phyloP scores from a whole-genome alignment of 208 protist species.

The Porcisia deanei region DNA sequence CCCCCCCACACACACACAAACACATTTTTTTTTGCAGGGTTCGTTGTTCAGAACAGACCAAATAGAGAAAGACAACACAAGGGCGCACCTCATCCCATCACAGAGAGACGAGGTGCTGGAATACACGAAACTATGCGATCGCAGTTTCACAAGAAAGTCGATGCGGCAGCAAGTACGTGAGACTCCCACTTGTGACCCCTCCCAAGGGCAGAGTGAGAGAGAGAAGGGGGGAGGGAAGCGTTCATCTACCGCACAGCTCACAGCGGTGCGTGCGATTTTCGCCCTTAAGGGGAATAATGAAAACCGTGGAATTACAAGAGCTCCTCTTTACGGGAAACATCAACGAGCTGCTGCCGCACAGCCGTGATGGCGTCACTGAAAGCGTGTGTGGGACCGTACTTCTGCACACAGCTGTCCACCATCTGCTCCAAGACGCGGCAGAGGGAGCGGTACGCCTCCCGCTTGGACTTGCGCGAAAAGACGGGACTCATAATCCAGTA shows the following conservation, averaged over 20 bases:
- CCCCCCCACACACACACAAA: no score
- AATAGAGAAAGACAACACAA: no score
- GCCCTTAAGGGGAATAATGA: no score
- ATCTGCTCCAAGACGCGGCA: conserved; percentile 75
- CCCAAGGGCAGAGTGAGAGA: no score
- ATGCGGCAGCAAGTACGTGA: not conserved
- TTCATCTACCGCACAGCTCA: conserved; percentile 8
- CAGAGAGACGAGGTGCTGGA: not conserved
- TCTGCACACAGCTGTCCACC: conserved; percentile 78
- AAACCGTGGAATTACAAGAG: conserved; percentile 34
- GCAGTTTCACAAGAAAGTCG: not conserved
- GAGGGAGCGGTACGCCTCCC: conserved; percentile 68
- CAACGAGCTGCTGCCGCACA: conserved; percentile 70
- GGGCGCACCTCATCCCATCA: not conserved
- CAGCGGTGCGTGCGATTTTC: no score
- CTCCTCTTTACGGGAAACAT: conserved; percentile 50
- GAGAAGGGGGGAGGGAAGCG: no score
- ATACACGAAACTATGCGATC: not conserved
- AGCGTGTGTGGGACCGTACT: conserved; percentile 69
- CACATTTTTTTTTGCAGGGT: no score
- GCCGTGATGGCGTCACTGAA: conserved; percentile 69
- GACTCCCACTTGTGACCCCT: not conserved
- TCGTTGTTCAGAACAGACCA: no score
- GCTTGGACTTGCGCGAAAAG: conserved; percentile 61
- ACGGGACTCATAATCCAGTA: conserved; percentile 47